Percentiles rank a stretch among this genome's conserved stretches.
phyloP scores from a whole-genome alignment of 306 rosid species.

The Elaeagnus macrophylla region DNA sequence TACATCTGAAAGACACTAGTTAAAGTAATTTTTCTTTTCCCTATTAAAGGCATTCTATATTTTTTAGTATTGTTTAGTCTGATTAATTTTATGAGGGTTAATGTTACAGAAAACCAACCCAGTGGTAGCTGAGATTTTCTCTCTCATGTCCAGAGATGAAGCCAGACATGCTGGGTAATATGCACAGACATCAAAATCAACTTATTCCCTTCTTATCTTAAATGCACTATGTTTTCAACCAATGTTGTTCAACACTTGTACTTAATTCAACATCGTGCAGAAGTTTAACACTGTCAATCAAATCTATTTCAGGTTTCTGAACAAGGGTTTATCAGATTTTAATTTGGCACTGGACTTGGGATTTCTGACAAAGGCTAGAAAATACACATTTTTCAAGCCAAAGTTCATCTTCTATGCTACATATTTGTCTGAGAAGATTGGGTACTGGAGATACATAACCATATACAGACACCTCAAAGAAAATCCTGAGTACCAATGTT shows the following conservation, averaged over 20 bases:
- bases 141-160: constrained; percentile 99
- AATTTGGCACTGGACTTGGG: constrained; percentile 99
- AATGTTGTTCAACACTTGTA: not conserved
- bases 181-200: not conserved
- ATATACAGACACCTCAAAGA: constrained; percentile 92
- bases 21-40: not conserved
- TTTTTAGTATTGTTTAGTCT: not conserved
- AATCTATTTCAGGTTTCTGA: constrained; percentile 57
- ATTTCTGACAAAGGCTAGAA: constrained; percentile 90
- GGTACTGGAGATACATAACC: constrained; percentile 97
- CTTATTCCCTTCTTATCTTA: not conserved
- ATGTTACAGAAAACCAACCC: constrained; percentile 91
- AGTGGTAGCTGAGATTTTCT: constrained; percentile 98
- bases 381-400: constrained; percentile 96
- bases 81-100: constrained; percentile 18
- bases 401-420: constrained; percentile 98
- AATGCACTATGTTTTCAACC: not conserved
- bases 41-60: not conserved
- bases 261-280: not conserved
- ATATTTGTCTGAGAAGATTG: constrained; percentile 93
- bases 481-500: constrained; percentile 83
- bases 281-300: too few relatives aligned
- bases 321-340: constrained; percentile 96
- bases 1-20: not conserved
- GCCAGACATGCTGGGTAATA: constrained; percentile 98